Base-by-base conservation (phyloP, 768 basidiomycete species). In the Tulasnella sp. region DNA sequence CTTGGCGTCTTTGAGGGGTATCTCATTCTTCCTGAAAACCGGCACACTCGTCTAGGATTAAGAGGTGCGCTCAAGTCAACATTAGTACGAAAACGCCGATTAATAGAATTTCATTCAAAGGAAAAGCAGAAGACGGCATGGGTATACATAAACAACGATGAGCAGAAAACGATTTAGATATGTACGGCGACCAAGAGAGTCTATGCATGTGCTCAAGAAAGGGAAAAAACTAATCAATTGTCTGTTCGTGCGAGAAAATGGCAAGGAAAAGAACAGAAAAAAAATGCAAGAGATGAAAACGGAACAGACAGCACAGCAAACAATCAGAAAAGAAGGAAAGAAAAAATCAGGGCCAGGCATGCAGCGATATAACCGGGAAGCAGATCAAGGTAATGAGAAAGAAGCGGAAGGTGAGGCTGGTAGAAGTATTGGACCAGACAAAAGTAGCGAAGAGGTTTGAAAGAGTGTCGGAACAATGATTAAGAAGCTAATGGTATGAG, bases 91-190 rank as follows among this genome's bases (percentile, higher is more conserved):
- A 29, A 26, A 67, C 29, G 61, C 61, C 61, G 61, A 67, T 67
- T 67, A 67, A 35, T 67, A 67, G 32, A 26, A 67, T 0, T 67
- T 67, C 61, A 67, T 67, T 67, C 61, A 67, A 67, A 67, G 32
- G 32, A 35, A 67, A 67, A 13, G 29, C n/a, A 35, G 61, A 67
- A 32, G 61, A 35, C 61, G 61, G 61, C 61, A 67, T 67, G 61
- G 61, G 61, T 67, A 67, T 67, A 67, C 61, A 67, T 67, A 67
- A 67, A 67, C 61, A 67, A 67, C 32, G 61, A 51, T 51, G 51
- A 35, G 26, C 29, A 18, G 61, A 29, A 67, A 44, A 26, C 61
- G 61, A 32, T 29, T 26, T 67, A 67, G 61, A 67, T 67, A 67
- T 67, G 61, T 67, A 67, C 26, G 26, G 32, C 23, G 16, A 67